phyloP scores from a whole-genome alignment of 164 flowering plant genomes.

The Hamamelis virginiana region DNA sequence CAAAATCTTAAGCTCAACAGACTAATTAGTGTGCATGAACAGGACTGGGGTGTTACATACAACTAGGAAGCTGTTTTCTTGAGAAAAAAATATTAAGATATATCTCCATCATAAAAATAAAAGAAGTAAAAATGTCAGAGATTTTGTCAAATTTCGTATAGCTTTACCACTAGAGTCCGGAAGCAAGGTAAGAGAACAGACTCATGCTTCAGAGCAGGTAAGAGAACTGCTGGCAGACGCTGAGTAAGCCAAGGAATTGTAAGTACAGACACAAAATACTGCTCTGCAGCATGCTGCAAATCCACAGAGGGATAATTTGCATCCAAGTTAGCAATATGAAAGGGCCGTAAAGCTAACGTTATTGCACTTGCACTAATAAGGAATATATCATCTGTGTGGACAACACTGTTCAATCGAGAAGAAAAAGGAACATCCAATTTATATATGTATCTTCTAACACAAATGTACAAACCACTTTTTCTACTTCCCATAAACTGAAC shows the following conservation, averaged over 20 bases:
- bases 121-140: neutral
- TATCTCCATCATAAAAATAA: neutral
- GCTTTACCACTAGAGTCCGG: conserved; percentile 68
- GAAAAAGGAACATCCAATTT: conserved; percentile 36
- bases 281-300: conserved; percentile 47
- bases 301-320: conserved; percentile 25
- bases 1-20: neutral
- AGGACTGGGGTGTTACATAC: neutral
- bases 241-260: conserved; percentile 80
- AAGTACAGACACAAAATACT: conserved; percentile 56
- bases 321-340: conserved; percentile 39
- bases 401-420: conserved; percentile 17
- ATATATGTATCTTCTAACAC: conserved; percentile 60
- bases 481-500: conserved; percentile 49
- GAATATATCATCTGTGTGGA: conserved; percentile 55
- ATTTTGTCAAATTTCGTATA: conserved; percentile 14
- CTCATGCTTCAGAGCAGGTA: conserved; percentile 83
- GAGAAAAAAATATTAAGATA: neutral
- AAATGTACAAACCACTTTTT: conserved; percentile 52
- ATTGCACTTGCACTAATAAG: conserved; percentile 83
- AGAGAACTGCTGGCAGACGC: conserved; percentile 68
- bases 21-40: too few relatives aligned
- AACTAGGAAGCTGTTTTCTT: neutral
- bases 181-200: conserved; percentile 71
- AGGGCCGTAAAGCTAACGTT: conserved; percentile 81